These are phyloP conservation scores for Skeletonema grethae DNA, from an alignment of 108 stramenopile species.

Conservation along the genomic window DNA sequence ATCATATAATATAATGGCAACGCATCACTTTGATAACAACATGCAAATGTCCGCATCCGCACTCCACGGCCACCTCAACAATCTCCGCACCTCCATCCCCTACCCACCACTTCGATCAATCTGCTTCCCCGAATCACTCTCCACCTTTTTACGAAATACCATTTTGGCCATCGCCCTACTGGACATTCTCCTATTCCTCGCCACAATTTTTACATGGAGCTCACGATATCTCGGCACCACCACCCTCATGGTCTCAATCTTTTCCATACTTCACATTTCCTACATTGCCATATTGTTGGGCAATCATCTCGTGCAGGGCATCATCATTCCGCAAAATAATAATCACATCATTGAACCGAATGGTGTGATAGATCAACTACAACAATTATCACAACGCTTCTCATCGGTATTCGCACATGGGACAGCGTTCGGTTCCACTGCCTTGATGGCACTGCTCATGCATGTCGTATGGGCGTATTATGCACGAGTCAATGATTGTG, in stretches of 20 bases:
- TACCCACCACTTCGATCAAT: not conserved
- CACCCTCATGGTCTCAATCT: not conserved
- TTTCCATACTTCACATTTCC: constrained; percentile 4
- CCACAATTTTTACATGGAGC: constrained; percentile 1
- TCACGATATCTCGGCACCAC: constrained; percentile 1
- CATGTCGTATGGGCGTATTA: constrained; percentile 6
- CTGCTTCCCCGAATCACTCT: not conserved
- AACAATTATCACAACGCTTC: not conserved
- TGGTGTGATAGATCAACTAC: not conserved
- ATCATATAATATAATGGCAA: no score
- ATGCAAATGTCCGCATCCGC: not conserved
- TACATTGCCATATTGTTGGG: not conserved
- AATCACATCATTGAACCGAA: not conserved
- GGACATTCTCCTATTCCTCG: constrained; percentile 2
- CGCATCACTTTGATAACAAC: no score
- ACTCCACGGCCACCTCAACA: not conserved
- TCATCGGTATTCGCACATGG: constrained; percentile 12
- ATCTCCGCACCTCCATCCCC: not conserved
- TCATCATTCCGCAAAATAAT: not conserved
- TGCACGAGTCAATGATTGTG: constrained; percentile 9
- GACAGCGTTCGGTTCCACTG: constrained; percentile 9
- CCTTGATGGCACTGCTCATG: constrained; percentile 3
- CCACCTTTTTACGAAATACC: not conserved
- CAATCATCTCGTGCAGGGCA: constrained; percentile 4
- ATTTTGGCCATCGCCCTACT: not conserved